Percentiles rank a stretch among this genome's conserved stretches.
phyloP scores from a whole-genome alignment of 495 filamentous ascomycete genomes.

The Chlorociboria aeruginascens region DNA sequence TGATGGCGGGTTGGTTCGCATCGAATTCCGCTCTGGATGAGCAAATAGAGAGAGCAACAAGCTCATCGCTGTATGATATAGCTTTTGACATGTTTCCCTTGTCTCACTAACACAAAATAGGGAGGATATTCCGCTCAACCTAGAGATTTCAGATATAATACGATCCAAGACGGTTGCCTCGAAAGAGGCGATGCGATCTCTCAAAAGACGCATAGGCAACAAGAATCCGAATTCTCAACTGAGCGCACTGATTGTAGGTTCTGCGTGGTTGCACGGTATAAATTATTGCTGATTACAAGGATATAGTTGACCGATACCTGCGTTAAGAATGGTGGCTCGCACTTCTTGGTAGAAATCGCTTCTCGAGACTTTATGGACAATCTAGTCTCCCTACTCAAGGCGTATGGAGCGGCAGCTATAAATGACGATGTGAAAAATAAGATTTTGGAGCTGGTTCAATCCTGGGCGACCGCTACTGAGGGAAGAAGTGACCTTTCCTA shows the following conservation, averaged over 20 bases:
- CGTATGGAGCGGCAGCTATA: conserved; percentile 58
- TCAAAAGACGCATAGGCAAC: conserved; percentile 88
- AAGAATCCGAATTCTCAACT: conserved; percentile 95
- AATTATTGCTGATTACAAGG: background rate
- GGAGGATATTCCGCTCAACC: conserved; percentile 90
- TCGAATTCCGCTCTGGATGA: conserved; percentile 83
- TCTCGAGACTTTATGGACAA: conserved; percentile 98
- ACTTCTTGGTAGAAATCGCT: conserved; percentile 90
- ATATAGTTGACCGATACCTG: conserved; percentile 81
- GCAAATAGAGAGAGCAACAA: conserved; percentile 89
- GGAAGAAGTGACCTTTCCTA: conserved; percentile 75
- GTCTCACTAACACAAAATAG: conserved; percentile 28
- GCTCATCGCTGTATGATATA: conserved; percentile 54
- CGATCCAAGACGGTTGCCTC: conserved; percentile 93
- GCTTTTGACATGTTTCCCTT: conserved; percentile 8
- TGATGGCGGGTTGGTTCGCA: conserved; percentile 88
- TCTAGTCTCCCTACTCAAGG: conserved; percentile 76
- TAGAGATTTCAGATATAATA: conserved; percentile 95
- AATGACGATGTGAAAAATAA: conserved; percentile 79
- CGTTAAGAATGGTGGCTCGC: conserved; percentile 95
- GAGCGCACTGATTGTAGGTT: conserved; percentile 70
- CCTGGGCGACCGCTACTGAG: conserved; percentile 85
- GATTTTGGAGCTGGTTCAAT: conserved; percentile 86
- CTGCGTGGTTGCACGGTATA: background rate
- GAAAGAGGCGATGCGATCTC: conserved; percentile 91